A percentile compares a stretch with the other conserved stretches of the same genome.
Evolutionary conservation across 352 stramenopile species (phyloP).

Genomic region (Phytophthora europaea): DNA sequence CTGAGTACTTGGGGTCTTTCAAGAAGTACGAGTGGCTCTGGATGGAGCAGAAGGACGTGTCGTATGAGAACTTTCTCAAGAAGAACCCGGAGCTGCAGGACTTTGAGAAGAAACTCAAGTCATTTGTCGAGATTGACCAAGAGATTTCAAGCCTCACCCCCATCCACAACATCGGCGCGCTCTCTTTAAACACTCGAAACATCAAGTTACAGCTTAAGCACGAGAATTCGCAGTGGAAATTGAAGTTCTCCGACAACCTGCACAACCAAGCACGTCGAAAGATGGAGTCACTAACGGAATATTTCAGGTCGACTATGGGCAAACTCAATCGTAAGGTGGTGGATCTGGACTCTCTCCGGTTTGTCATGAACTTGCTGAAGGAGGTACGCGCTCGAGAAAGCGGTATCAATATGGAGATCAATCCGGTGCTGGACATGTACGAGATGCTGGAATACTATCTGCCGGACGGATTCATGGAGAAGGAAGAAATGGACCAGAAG

Average conservation of each 20-base stretch:
- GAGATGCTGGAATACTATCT: constrained; percentile 97
- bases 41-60: constrained; percentile 97
- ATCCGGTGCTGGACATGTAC: constrained; percentile 99
- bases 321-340: constrained; percentile 96
- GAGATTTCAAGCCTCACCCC: constrained; percentile 91
- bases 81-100: constrained; percentile 96
- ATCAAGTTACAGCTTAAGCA: constrained; percentile 98
- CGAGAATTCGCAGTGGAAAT: constrained; percentile 97
- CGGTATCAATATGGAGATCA: constrained; percentile 99
- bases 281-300: constrained; percentile 96
- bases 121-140: constrained; percentile 96
- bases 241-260: constrained; percentile 98
- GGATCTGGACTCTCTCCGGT: constrained; percentile 97
- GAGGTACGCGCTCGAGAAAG: constrained; percentile 98
- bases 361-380: constrained; percentile 98
- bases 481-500: constrained; percentile 99
- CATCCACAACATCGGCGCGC: constrained; percentile 97
- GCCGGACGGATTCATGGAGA: constrained; percentile 98
- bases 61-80: constrained; percentile 96
- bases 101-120: constrained; percentile 97
- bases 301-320: constrained; percentile 95
- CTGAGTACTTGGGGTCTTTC: constrained; percentile 97
- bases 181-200: constrained; percentile 97
- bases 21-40: constrained; percentile 98
- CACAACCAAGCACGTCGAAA: constrained; percentile 94